These are phyloP conservation scores for Penicillium lividum DNA, from an alignment of 495 filamentous ascomycete genomes.

Conservation along the genomic window DNA sequence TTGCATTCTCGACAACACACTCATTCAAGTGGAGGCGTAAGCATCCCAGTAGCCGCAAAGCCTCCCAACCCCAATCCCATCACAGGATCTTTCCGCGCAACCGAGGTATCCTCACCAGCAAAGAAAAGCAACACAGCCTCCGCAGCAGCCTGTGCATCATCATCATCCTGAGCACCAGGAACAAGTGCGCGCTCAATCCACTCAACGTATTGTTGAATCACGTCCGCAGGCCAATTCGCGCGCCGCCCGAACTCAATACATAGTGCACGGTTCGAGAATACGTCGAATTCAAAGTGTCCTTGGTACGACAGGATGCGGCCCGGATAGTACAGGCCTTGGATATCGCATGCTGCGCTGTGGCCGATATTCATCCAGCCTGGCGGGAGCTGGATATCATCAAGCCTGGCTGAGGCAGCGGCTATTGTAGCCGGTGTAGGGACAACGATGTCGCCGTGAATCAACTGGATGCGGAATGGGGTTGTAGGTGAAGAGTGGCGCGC, in stretches of 20 bases:
- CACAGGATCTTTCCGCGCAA: background rate
- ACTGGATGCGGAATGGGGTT: slow-evolving; percentile 30
- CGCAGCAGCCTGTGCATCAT: slow-evolving; percentile 42
- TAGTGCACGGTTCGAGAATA: slow-evolving; percentile 37
- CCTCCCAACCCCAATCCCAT: background rate
- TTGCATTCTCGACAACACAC: background rate
- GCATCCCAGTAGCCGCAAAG: slow-evolving; percentile 17
- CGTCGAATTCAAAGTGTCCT: slow-evolving; percentile 48
- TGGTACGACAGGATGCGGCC: slow-evolving; percentile 42
- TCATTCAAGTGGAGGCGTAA: slow-evolving; percentile 27
- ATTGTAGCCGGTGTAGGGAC: slow-evolving; percentile 21
- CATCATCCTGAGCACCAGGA: slow-evolving; percentile 27
- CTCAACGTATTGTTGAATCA: slow-evolving; percentile 23
- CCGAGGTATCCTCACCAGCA: slow-evolving; percentile 21
- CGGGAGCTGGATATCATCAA: slow-evolving; percentile 15
- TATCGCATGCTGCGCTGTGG: slow-evolving; percentile 30
- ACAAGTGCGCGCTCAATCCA: slow-evolving; percentile 27
- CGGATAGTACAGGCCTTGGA: slow-evolving; percentile 44
- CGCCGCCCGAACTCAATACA: slow-evolving; percentile 35
- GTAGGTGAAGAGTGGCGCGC: background rate
- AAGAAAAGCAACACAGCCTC: slow-evolving; percentile 41
- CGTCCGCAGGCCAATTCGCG: slow-evolving; percentile 24
- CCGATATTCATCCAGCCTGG: slow-evolving; percentile 39
- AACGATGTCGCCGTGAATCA: slow-evolving; percentile 39
- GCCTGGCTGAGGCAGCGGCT: slow-evolving; percentile 5